These are phyloP conservation scores for Spinacia oleracea DNA, from an alignment of 179 eudicot species.

Conservation along the genomic window DNA sequence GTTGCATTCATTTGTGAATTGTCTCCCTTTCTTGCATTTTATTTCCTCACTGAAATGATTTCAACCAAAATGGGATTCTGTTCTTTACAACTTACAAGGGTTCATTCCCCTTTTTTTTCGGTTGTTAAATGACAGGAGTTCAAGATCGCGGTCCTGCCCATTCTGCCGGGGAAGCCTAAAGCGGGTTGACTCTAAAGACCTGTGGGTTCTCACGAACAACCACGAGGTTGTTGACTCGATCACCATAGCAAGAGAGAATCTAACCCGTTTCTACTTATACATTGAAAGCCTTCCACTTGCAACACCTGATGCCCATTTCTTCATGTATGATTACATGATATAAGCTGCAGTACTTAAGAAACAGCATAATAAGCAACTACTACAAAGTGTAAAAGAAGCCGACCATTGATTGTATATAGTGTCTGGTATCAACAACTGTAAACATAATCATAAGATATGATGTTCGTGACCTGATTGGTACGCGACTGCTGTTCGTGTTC, in stretches of 20 bases:
- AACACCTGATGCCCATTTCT: slow-evolving; percentile 47
- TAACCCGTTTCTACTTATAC: slow-evolving; percentile 62
- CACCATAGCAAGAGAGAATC: slow-evolving; percentile 62
- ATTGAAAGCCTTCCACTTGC: slow-evolving; percentile 61
- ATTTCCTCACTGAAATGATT: not conserved
- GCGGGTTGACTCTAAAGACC: slow-evolving; percentile 64
- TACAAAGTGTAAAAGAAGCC: slow-evolving; percentile 5
- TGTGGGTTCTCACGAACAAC: slow-evolving; percentile 71
- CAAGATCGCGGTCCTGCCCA: slow-evolving; percentile 81
- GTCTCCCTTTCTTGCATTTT: not conserved
- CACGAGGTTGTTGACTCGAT: slow-evolving; percentile 54
- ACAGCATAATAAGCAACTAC: not conserved
- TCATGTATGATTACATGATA: slow-evolving; percentile 69
- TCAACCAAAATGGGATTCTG: not conserved
- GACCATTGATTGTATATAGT: slow-evolving; percentile 32
- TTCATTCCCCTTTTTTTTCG: not conserved
- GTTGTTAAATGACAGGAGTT: slow-evolving; percentile 45
- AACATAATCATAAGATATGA: slow-evolving; percentile 1
- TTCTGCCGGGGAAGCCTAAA: slow-evolving; percentile 82
- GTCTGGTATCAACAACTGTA: slow-evolving; percentile 20
- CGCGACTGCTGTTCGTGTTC: not conserved
- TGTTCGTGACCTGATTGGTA: not conserved
- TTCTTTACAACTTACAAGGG: not conserved
- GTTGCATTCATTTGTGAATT: not conserved
- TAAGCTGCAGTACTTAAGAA: slow-evolving; percentile 24